Evolutionary conservation across 2,329 filamentous ascomycete genomes (phyloP), one percentile per base, ranked within the genome.

Genomic region (Ascocoryne sarcoides): DNA sequence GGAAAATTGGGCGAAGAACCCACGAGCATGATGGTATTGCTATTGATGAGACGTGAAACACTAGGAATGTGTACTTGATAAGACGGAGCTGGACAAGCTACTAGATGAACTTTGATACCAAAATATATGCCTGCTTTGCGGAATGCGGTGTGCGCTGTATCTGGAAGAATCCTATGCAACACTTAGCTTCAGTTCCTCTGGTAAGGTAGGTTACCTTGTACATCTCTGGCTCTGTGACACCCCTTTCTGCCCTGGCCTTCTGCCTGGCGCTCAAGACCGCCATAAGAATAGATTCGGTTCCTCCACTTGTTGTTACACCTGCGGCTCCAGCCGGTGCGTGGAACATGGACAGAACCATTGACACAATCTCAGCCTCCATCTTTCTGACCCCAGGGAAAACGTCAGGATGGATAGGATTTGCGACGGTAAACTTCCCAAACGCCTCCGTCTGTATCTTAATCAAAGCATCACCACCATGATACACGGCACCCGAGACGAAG

Each of bases 291-390:
- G 87, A 94, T 65, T 98, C 92, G 0, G 92, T 95, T 36, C 92
- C 92, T 47, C 92, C 92, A 47, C 84, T 85, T 2, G 92, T 96
- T 12, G 85, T 88, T 8, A 92, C 87, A 47, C 92, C 92, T 4
- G 85, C 89, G 20, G 81, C 86, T 41, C 79, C 82, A n/a, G 79
- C 68, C 3, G 92, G 92, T 7, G 84, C 88, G 62, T 94, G 86
- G 70, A 95, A 98, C 62, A 98, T 68, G 32, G 76, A 75, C 46
- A 94, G 68, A 20, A 93, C 88, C 90, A 98, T 98, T 50, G 89
- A 84, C 38, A 98, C 92, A 46, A 98, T 71, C 67, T 98, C 92
- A 32, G 92, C 90, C 69, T 98, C 92, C 92, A 98, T 98, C 75
- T 98, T 98, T 56, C 92, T 74, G 38, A 98, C 89, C 19, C 90